phyloP scores from a whole-genome alignment of 75 land plant species.

The Sequoiadendron giganteum region DNA sequence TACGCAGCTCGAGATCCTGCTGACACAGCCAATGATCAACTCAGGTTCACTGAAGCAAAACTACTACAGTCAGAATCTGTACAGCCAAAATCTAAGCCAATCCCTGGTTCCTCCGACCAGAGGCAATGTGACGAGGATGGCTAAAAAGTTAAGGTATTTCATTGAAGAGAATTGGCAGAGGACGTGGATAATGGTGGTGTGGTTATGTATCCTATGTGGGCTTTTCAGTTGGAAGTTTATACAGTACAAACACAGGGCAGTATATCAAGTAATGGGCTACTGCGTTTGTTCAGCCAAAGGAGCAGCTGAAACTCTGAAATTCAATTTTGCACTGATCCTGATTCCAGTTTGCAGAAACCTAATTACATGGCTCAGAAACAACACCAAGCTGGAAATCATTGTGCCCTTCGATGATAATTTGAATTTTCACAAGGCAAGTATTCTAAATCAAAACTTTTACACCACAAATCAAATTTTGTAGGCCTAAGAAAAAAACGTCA shows the following conservation, averaged over 20 bases:
- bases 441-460: neutral
- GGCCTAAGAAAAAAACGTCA: neutral
- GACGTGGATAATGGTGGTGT: slow-evolving; percentile 4
- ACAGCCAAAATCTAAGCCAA: slow-evolving; percentile 19
- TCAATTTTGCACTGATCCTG: slow-evolving; percentile 20
- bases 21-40: slow-evolving; percentile 27
- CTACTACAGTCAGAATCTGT: slow-evolving; percentile 37
- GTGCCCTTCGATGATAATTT: slow-evolving; percentile 24
- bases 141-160: neutral
- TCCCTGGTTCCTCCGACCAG: neutral
- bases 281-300: slow-evolving; percentile 22
- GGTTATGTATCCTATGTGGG: slow-evolving; percentile 12
- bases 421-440: slow-evolving; percentile 20
- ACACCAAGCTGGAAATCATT: slow-evolving; percentile 8
- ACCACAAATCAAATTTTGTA: neutral
- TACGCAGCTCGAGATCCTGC: slow-evolving; percentile 23
- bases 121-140: neutral
- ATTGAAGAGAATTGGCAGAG: slow-evolving; percentile 19
- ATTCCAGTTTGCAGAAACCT: neutral
- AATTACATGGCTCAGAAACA: slow-evolving; percentile 27
- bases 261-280: slow-evolving; percentile 24
- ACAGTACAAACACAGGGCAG: slow-evolving; percentile 15
- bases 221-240: slow-evolving; percentile 25
- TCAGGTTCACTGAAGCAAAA: slow-evolving; percentile 53
- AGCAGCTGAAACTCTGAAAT: slow-evolving; percentile 27